Percentiles rank a stretch among this genome's conserved stretches.
These are phyloP conservation scores for Trichosporon asahii DNA, from an alignment of 1,284 basidiomycete genomes.

Conservation along the genomic window DNA sequence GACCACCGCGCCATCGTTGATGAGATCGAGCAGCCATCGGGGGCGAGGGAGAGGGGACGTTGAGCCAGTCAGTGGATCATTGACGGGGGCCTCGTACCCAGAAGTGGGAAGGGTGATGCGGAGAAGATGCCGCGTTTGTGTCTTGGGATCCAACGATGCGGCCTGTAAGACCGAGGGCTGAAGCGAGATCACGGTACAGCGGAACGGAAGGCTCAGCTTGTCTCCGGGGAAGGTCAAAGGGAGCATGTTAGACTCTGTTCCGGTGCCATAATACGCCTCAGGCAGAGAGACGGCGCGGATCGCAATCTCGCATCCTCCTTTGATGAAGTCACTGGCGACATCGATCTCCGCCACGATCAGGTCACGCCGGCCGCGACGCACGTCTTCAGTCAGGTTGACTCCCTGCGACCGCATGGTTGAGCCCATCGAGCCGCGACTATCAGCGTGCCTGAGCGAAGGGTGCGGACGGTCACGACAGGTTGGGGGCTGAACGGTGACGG, in stretches of 20 bases:
- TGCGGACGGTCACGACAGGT: slow-evolving; percentile 16
- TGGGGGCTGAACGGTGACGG: slow-evolving; percentile 40
- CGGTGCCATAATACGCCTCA: slow-evolving; percentile 27
- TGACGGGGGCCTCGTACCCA: slow-evolving; percentile 68
- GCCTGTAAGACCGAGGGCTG: slow-evolving; percentile 76
- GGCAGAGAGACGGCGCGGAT: slow-evolving; percentile 41
- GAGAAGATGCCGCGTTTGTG: slow-evolving; percentile 64
- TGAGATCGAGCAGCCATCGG: slow-evolving; percentile 67
- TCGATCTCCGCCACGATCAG: slow-evolving; percentile 42
- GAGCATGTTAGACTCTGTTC: slow-evolving; percentile 19
- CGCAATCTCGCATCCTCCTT: slow-evolving; percentile 40
- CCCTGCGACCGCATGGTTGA: slow-evolving; percentile 36
- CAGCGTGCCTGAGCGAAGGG: slow-evolving; percentile 35
- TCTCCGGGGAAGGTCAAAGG: slow-evolving; percentile 32
- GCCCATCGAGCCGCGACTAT: slow-evolving; percentile 33
- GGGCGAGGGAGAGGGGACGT: slow-evolving; percentile 64
- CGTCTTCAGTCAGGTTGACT: slow-evolving; percentile 43
- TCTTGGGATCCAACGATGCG: slow-evolving; percentile 50
- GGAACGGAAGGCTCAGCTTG: slow-evolving; percentile 44
- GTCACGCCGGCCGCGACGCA: slow-evolving; percentile 39
- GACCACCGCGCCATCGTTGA: slow-evolving; percentile 65
- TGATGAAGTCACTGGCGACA: slow-evolving; percentile 33
- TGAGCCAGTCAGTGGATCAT: slow-evolving; percentile 76
- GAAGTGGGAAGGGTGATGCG: slow-evolving; percentile 75
- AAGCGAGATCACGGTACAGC: slow-evolving; percentile 56